phyloP scores from a whole-genome alignment of 2,329 filamentous ascomycete species.

The Macrophomina tecta region DNA sequence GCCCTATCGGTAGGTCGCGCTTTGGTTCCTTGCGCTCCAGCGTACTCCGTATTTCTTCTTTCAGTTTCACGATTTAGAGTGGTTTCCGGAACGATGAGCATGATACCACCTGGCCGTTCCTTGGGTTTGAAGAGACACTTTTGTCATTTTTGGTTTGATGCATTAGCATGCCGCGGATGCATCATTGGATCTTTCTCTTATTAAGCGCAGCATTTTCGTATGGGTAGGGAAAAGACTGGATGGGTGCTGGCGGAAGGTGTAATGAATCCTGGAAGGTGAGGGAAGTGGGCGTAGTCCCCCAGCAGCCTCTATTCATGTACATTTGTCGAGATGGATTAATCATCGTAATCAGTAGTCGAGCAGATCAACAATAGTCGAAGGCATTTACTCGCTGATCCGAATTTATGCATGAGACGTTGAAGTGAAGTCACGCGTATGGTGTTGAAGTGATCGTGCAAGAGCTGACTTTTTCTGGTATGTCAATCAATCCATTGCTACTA shows the following conservation, averaged over 20 bases:
- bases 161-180: not conserved
- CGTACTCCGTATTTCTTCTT: not conserved
- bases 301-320: not conserved
- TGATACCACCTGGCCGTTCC: conserved; percentile 5
- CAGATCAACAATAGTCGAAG: not conserved
- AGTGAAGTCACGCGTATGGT: too few species aligned
- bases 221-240: not conserved
- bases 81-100: not conserved
- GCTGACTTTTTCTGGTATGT: too few species aligned
- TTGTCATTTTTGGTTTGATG: not conserved
- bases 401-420: not conserved
- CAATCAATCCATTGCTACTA: too few species aligned
- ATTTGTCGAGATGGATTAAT: not conserved
- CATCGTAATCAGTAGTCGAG: not conserved
- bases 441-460: too few species aligned
- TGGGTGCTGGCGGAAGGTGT: not conserved
- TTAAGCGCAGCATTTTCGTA: not conserved
- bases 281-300: not conserved
- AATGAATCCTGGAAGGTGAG: not conserved
- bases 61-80: not conserved
- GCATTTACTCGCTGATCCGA: not conserved
- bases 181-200: not conserved
- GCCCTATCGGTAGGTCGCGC: too few species aligned
- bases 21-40: not conserved
- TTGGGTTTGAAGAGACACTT: not conserved